These are phyloP conservation scores for rapeseed (Brassica napus) DNA, from an alignment of 345 rosid genomes.

Conservation along the genomic window DNA sequence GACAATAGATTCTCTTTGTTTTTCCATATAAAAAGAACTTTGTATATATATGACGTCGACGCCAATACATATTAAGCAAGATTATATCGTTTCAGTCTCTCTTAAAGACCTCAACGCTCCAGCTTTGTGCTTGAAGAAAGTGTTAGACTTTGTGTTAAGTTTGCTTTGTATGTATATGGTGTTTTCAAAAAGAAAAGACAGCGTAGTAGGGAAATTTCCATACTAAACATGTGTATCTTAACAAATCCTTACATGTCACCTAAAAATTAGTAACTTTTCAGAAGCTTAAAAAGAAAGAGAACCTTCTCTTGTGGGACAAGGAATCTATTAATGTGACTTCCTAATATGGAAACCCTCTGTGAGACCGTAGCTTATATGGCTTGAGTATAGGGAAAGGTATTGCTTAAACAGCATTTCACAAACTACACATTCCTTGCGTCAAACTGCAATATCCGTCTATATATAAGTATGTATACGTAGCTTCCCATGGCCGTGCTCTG, in stretches of 20 bases:
- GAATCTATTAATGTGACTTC: slow-evolving; percentile 21
- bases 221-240: not conserved
- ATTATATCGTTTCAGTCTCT: too few relatives aligned
- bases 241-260: not conserved
- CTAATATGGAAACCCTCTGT: slow-evolving; percentile 16
- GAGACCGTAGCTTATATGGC: slow-evolving; percentile 5
- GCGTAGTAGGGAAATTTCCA: not conserved
- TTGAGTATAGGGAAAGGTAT: slow-evolving; percentile 35
- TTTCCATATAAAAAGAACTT: too few relatives aligned
- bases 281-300: not conserved
- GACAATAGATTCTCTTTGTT: too few relatives aligned
- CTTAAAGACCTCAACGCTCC: too few relatives aligned
- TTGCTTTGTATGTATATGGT: slow-evolving; percentile 1
- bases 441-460: not conserved
- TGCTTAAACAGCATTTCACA: slow-evolving; percentile 26
- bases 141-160: not conserved
- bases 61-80: too few relatives aligned
- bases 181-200: not conserved
- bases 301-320: slow-evolving; percentile 5
- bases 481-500: not conserved
- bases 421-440: slow-evolving; percentile 30
- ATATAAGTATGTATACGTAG: not conserved
- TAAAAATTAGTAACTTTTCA: not conserved
- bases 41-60: too few relatives aligned
- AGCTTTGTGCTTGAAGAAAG: too few relatives aligned